phyloP scores from a whole-genome alignment of 345 rosid genomes.

The Gossypium herbaceum region DNA sequence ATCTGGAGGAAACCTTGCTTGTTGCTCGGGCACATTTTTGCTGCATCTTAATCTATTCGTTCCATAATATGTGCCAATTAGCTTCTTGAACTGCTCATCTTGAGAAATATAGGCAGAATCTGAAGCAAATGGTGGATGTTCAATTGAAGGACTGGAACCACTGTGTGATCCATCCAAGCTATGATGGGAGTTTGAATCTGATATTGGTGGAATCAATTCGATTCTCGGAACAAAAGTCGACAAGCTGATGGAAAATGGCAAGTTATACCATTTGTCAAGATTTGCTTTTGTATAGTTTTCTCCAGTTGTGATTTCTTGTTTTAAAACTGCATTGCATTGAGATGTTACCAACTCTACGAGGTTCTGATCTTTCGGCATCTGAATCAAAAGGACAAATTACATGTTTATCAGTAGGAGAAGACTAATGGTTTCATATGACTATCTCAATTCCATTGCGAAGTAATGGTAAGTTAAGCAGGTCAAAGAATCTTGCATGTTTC shows the following conservation, averaged over 20 bases:
- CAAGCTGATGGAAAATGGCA: slow-evolving; percentile 16
- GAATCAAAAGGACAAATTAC: slow-evolving; percentile 30
- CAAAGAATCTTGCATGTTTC: slow-evolving; percentile 42
- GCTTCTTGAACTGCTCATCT: slow-evolving; percentile 22
- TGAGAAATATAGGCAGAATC: slow-evolving; percentile 20
- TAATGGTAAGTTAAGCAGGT: neutral
- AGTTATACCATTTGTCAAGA: slow-evolving; percentile 13
- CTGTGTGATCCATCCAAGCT: slow-evolving; percentile 53
- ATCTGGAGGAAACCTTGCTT: slow-evolving; percentile 17
- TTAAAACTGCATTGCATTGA: slow-evolving; percentile 32
- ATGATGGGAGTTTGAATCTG: slow-evolving; percentile 18
- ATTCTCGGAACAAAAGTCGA: slow-evolving; percentile 19
- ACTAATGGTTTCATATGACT: neutral
- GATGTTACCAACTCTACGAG: slow-evolving; percentile 44
- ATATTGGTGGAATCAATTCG: slow-evolving; percentile 19
- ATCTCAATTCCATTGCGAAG: neutral
- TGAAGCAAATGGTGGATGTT: slow-evolving; percentile 29
- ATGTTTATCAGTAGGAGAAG: neutral
- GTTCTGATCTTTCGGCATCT: slow-evolving; percentile 60
- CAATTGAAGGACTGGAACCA: slow-evolving; percentile 40
- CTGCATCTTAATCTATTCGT: slow-evolving; percentile 14
- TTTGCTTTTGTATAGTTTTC: slow-evolving; percentile 13
- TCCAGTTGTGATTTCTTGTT: slow-evolving; percentile 25
- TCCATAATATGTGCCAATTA: slow-evolving; percentile 20
- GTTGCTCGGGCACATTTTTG: slow-evolving; percentile 20